A percentile compares a stretch with the other conserved stretches of the same genome.
Conservation (phyloP, 108 stramenopile species). For the Pseudonitzschia delicatissima region DNA sequence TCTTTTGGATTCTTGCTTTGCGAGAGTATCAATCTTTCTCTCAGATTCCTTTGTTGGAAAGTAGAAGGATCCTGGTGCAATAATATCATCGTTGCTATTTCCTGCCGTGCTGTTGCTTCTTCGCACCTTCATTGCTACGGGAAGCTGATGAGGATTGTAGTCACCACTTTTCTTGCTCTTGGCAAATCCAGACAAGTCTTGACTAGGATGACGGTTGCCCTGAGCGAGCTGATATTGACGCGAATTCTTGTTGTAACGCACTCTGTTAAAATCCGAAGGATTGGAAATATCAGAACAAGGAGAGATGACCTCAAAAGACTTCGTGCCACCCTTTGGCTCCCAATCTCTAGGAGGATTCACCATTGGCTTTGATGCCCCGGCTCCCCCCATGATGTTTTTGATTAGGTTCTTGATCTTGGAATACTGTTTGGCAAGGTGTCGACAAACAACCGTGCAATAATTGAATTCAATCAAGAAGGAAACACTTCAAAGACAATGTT, state of each 20-base stretch:
- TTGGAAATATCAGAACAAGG: conserved; percentile 36
- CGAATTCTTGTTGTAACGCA: conserved; percentile 6
- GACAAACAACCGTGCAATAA: neutral
- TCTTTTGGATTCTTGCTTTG: neutral
- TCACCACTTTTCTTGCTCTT: neutral
- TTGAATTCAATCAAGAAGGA: too few species aligned
- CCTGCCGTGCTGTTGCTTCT: conserved; percentile 2
- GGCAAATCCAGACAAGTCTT: too few species aligned
- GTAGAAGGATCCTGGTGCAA: conserved; percentile 33
- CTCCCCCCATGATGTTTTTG: conserved; percentile 21
- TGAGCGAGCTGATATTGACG: neutral
- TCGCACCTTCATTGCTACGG: neutral
- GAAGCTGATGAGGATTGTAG: conserved; percentile 5
- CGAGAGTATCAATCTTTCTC: conserved; percentile 5
- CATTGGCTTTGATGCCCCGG: conserved; percentile 29
- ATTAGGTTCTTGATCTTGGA: neutral
- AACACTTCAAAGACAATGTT: too few species aligned
- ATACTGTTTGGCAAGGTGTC: neutral
- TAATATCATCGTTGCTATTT: conserved; percentile 3
- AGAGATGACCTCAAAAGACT: conserved; percentile 32
- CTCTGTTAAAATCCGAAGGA: conserved; percentile 36
- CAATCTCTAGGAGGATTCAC: conserved; percentile 27
- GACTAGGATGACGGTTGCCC: too few species aligned
- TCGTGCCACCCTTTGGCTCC: conserved; percentile 2
- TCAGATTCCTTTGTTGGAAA: conserved; percentile 36